Conservation (phyloP, 2,329 filamentous ascomycete genomes). For the Alternaria metachromatica region DNA sequence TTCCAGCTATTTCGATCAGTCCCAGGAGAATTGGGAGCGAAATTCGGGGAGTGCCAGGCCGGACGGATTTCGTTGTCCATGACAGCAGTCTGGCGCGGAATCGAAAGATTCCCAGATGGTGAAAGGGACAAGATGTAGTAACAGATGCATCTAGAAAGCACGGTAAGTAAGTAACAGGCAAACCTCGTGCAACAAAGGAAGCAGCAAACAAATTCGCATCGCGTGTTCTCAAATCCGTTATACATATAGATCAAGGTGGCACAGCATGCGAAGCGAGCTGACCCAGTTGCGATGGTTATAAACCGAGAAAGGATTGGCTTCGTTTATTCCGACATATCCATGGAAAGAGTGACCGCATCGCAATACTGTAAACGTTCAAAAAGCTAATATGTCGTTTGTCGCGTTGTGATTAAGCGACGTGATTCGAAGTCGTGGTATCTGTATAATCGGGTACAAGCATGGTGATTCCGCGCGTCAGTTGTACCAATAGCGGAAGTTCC, state of each 20-base stretch:
- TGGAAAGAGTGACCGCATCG: neutral
- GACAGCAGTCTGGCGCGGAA: neutral
- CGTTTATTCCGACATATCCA: neutral
- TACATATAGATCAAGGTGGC: constrained; percentile 1
- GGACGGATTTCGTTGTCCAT: constrained; percentile 5
- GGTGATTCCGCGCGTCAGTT: neutral
- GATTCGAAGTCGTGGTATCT: neutral
- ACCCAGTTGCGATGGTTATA: neutral
- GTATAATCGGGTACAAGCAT: neutral
- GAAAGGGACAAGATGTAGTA: neutral
- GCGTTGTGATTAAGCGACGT: neutral
- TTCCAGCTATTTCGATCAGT: neutral
- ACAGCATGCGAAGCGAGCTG: constrained; percentile 4
- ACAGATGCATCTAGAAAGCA: neutral
- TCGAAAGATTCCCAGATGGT: neutral
- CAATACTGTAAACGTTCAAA: neutral
- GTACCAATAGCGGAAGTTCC: neutral
- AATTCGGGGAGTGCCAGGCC: neutral
- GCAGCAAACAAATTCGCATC: neutral
- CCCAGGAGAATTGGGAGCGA: neutral
- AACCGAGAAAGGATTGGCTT: neutral
- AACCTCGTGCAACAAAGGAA: neutral
- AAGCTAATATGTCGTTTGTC: neutral
- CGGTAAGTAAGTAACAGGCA: neutral
- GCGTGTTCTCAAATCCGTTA: constrained; percentile 4